Percentiles rank a stretch among this genome's conserved stretches.
These are phyloP conservation scores for Lentinus polychrous DNA, from an alignment of 1,284 basidiomycete genomes.

Conservation along the genomic window DNA sequence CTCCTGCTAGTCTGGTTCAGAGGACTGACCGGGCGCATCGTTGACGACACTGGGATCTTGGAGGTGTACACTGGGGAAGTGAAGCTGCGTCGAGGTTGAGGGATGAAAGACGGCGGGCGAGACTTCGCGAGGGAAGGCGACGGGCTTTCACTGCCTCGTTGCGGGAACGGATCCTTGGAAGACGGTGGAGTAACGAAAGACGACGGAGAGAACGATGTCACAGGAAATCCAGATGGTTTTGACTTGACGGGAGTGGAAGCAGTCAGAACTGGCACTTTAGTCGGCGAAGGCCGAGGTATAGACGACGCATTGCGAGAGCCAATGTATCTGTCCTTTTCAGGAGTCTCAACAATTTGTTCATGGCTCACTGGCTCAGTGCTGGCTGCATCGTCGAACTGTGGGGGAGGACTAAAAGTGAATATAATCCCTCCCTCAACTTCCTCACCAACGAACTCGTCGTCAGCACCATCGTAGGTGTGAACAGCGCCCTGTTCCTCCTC, in stretches of 20 bases:
- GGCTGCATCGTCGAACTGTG: constrained; percentile 17
- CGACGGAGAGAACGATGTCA: constrained; percentile 16
- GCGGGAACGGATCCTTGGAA: constrained; percentile 21
- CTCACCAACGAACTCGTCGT: constrained; percentile 39
- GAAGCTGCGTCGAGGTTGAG: constrained; percentile 34
- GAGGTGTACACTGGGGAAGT: constrained; percentile 4
- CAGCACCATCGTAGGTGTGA: constrained; percentile 24
- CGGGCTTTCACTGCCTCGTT: constrained; percentile 24
- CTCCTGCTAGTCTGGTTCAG: constrained; percentile 21
- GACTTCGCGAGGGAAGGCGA: constrained; percentile 18
- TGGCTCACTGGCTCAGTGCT: constrained; percentile 7
- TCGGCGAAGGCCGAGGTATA: constrained; percentile 39
- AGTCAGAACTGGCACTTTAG: constrained; percentile 27
- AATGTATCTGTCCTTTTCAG: constrained; percentile 18
- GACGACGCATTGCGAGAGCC: constrained; percentile 34
- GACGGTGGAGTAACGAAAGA: constrained; percentile 37
- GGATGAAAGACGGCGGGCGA: constrained; percentile 42
- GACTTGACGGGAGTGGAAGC: constrained; percentile 17
- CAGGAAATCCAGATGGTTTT: constrained; percentile 17
- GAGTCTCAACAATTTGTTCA: constrained; percentile 25
- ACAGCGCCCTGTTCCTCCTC: constrained; percentile 20
- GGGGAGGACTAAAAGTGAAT: constrained; percentile 58
- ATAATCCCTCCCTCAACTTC: constrained; percentile 56
- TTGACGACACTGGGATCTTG: constrained; percentile 15
- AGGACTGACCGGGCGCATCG: constrained; percentile 23